These are phyloP conservation scores for Ophiostoma quercus DNA, from an alignment of 2,329 filamentous ascomycete genomes.

Conservation along the genomic window DNA sequence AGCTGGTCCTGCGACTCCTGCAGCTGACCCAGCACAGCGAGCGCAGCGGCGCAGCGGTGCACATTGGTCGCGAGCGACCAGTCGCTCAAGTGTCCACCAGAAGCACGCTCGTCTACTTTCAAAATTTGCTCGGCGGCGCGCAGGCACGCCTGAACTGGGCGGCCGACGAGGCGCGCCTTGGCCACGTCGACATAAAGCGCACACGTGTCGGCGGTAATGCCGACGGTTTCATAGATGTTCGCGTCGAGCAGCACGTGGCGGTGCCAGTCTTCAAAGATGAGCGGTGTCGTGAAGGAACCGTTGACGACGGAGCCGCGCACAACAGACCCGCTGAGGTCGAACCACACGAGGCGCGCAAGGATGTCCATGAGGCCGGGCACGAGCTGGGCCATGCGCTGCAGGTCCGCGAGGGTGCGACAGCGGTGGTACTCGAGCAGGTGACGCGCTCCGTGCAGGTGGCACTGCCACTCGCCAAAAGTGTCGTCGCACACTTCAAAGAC, in stretches of 20 bases:
- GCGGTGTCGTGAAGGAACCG: not conserved
- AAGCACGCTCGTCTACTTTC: constrained; percentile 19
- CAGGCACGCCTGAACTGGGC: constrained; percentile 27
- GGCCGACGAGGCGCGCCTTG: constrained; percentile 26
- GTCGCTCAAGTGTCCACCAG: constrained; percentile 16
- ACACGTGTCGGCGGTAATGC: constrained; percentile 38
- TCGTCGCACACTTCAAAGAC: constrained; percentile 42
- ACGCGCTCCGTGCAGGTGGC: constrained; percentile 39
- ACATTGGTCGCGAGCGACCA: constrained; percentile 32
- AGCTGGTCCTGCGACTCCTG: constrained; percentile 11
- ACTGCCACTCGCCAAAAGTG: constrained; percentile 38
- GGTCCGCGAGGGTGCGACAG: constrained; percentile 34
- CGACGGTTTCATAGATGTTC: constrained; percentile 37
- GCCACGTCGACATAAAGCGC: constrained; percentile 36
- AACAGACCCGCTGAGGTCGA: constrained; percentile 36
- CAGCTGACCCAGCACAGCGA: constrained; percentile 30
- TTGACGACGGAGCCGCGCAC: constrained; percentile 22
- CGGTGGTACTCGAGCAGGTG: constrained; percentile 39
- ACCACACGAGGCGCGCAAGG: constrained; percentile 40
- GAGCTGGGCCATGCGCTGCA: constrained; percentile 33
- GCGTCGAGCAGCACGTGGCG: constrained; percentile 34
- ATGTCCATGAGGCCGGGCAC: constrained; percentile 38
- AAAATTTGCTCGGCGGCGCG: constrained; percentile 32
- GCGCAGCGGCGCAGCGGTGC: constrained; percentile 36
- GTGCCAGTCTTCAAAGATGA: constrained; percentile 42